Evolutionary conservation across 345 rosid genomes (phyloP).

Genomic region (Boechera divaricarpa): DNA sequence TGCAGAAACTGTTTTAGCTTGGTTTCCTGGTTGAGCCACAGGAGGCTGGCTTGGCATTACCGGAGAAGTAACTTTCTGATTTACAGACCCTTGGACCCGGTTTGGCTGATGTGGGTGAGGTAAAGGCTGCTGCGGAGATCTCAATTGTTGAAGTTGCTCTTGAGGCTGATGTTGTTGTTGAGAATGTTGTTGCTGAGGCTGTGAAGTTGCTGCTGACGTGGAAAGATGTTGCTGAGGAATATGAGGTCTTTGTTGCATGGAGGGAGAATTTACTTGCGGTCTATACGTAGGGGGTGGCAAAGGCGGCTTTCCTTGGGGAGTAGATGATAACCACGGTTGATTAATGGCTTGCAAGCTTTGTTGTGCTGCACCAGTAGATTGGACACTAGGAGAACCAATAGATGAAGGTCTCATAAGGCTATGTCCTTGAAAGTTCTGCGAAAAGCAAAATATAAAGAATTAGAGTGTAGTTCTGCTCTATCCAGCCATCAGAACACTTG

Average conservation of each 20-base stretch:
- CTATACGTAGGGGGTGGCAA: constrained; percentile 76
- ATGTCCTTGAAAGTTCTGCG: constrained; percentile 81
- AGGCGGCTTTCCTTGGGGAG: constrained; percentile 84
- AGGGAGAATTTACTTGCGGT: constrained; percentile 62
- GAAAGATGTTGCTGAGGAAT: constrained; percentile 64
- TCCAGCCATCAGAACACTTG: constrained; percentile 1
- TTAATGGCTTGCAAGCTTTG: constrained; percentile 61
- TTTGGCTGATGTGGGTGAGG: constrained; percentile 65
- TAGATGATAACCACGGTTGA: constrained; percentile 88
- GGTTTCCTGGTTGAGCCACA: constrained; percentile 52
- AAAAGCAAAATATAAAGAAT: constrained; percentile 12
- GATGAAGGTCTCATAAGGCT: constrained; percentile 64
- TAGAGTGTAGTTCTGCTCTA: background rate
- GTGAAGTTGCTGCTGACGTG: constrained; percentile 57
- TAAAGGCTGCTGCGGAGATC: constrained; percentile 58
- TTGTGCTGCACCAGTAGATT: constrained; percentile 65
- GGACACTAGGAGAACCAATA: constrained; percentile 57
- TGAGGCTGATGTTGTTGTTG: constrained; percentile 58
- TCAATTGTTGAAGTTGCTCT: constrained; percentile 63
- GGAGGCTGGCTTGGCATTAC: constrained; percentile 52
- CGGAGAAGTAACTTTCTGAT: constrained; percentile 62
- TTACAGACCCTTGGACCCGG: constrained; percentile 52
- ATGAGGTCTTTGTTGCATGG: constrained; percentile 81
- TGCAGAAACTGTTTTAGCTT: constrained; percentile 51
- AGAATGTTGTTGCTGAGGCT: constrained; percentile 59